These are phyloP conservation scores for Bidens hawaiensis DNA, from an alignment of 140 eudicot species.

Conservation along the genomic window DNA sequence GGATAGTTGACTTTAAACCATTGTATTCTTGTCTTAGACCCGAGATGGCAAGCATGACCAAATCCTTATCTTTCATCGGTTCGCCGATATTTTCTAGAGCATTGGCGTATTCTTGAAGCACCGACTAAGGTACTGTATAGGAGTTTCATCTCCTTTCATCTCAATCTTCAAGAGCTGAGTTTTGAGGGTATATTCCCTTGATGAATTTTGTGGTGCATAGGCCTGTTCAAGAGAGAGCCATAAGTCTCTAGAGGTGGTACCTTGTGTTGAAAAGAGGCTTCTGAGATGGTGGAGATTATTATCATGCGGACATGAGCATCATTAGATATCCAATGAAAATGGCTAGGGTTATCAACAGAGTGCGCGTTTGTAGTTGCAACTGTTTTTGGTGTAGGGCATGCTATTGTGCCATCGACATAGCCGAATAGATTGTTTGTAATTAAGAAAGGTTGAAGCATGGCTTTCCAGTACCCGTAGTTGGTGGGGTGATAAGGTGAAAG, in stretches of 20 bases:
- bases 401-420: too few relatives aligned
- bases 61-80: neutral
- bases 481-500: too few relatives aligned
- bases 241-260: neutral
- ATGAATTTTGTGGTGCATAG: too few relatives aligned
- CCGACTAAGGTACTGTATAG: neutral
- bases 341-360: neutral
- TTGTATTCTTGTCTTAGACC: constrained; percentile 3
- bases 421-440: too few relatives aligned
- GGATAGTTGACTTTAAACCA: neutral
- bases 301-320: too few relatives aligned
- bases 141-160: constrained; percentile 4
- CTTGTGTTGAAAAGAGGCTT: neutral
- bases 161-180: too few relatives aligned
- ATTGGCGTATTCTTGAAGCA: constrained; percentile 2
- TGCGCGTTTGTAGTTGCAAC: neutral
- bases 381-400: neutral
- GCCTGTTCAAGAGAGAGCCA: too few relatives aligned
- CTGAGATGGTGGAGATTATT: too few relatives aligned
- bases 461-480: too few relatives aligned
- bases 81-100: neutral
- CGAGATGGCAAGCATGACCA: neutral
- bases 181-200: too few relatives aligned
- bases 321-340: neutral
- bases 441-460: too few relatives aligned